Conservation (phyloP, 768 basidiomycete species). For the Hirschioporus abietinus region DNA sequence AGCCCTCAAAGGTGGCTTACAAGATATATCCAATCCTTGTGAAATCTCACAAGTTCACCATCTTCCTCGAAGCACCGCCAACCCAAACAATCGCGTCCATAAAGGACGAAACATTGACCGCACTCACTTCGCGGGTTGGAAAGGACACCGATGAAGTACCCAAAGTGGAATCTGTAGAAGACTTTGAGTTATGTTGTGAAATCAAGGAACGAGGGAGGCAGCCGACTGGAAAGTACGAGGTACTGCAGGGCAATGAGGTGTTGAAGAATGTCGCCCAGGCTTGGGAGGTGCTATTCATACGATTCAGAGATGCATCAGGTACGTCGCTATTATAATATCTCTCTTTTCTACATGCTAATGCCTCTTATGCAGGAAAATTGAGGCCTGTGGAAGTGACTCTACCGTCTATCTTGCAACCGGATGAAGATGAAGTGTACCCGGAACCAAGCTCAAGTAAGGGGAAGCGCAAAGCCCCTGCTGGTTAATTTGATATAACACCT, state of each 20-base stretch:
- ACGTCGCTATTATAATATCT: conserved; percentile 23
- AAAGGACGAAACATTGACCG: conserved; percentile 59
- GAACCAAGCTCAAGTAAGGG: conserved; percentile 45
- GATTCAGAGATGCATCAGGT: conserved; percentile 63
- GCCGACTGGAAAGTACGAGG: conserved; percentile 45
- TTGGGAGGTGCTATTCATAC: conserved; percentile 67
- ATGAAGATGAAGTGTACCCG: conserved; percentile 40
- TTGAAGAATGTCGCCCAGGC: conserved; percentile 48
- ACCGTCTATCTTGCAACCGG: conserved; percentile 57
- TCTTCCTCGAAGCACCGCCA: conserved; percentile 53
- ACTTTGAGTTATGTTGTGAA: conserved; percentile 62
- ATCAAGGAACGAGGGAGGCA: conserved; percentile 43
- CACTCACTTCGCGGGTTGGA: conserved; percentile 33
- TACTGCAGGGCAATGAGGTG: conserved; percentile 39
- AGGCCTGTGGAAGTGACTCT: conserved; percentile 54
- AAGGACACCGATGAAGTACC: conserved; percentile 31
- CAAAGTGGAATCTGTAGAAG: conserved; percentile 28
- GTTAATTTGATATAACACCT: neutral
- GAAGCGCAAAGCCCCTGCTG: conserved; percentile 50
- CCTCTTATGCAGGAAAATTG: conserved; percentile 41
- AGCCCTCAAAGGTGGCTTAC: conserved; percentile 52
- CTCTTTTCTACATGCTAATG: neutral
- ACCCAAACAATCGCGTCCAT: conserved; percentile 50
- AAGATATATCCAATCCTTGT: conserved; percentile 65
- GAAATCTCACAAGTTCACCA: conserved; percentile 67